Conservation (phyloP, 2,329 filamentous ascomycete genomes). For the Fusarium sp. region DNA sequence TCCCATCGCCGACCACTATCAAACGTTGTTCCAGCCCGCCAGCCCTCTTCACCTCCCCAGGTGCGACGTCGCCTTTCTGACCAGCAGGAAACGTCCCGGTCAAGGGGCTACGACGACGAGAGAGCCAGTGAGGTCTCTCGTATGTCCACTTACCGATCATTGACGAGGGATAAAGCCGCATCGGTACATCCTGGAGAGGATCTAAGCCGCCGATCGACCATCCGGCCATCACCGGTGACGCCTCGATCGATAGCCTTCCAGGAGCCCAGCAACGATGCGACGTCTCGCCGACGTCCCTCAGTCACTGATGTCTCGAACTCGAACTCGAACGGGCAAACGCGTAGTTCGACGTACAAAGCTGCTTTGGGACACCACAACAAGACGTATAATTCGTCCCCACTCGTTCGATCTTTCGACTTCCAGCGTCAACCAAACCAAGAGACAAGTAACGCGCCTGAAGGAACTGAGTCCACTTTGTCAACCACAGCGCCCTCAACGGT, state of each 20-base stretch:
- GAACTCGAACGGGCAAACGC: conserved; percentile 53
- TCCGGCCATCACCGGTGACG: conserved; percentile 60
- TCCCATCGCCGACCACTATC: conserved; percentile 67
- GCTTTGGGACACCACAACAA: conserved; percentile 44
- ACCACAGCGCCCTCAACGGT: conserved; percentile 92
- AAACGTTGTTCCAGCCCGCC: conserved; percentile 60
- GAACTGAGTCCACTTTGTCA: conserved; percentile 88
- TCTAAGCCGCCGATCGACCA: conserved; percentile 49
- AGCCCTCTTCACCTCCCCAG: conserved; percentile 63
- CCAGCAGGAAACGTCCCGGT: conserved; percentile 60
- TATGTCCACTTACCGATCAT: conserved; percentile 58
- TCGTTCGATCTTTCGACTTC: conserved; percentile 59
- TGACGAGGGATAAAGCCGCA: conserved; percentile 57
- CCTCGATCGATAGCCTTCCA: conserved; percentile 62
- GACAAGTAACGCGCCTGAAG: conserved; percentile 64
- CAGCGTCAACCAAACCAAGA: conserved; percentile 47
- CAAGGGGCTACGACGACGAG: conserved; percentile 58
- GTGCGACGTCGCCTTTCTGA: conserved; percentile 67
- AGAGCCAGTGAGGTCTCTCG: conserved; percentile 55
- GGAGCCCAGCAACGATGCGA: conserved; percentile 52
- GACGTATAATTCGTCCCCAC: conserved; percentile 69
- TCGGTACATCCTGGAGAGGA: conserved; percentile 54
- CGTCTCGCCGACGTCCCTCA: conserved; percentile 55
- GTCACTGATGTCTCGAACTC: conserved; percentile 55
- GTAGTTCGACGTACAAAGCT: conserved; percentile 58